Evolutionary conservation across 768 basidiomycete genomes (phyloP).

Genomic region (Boletus eberwhitei): DNA sequence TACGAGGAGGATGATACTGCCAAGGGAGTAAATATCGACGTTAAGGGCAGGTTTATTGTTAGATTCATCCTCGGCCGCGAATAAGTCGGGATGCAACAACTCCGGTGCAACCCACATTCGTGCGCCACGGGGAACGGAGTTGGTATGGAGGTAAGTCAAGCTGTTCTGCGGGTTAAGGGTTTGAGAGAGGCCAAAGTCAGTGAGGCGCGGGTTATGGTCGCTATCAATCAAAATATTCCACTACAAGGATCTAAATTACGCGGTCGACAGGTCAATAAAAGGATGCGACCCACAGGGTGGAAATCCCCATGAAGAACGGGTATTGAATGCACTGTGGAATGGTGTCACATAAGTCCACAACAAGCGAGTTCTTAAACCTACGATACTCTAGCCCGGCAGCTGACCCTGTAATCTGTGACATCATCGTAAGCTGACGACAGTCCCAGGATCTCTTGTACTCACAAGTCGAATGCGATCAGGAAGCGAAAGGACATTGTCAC

Average conservation of each 20-base stretch:
- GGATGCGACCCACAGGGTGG: neutral
- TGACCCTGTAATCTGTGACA: neutral
- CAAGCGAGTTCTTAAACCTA: neutral
- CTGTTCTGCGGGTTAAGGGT: neutral
- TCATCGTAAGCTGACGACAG: neutral
- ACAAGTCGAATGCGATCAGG: no score
- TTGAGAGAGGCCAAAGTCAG: constrained; percentile 6
- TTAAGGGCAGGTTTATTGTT: no score
- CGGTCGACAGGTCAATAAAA: neutral
- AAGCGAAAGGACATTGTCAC: neutral
- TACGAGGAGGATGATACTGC: constrained; percentile 1
- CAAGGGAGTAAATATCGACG: no score
- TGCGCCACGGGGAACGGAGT: neutral
- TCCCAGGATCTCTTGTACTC: neutral
- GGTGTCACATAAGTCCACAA: neutral
- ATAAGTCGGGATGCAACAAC: neutral
- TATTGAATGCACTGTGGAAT: neutral
- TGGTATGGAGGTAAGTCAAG: neutral
- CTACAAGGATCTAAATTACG: neutral
- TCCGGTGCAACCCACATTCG: constrained; percentile 1
- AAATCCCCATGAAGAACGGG: neutral
- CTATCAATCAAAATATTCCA: constrained; percentile 2
- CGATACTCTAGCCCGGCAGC: neutral
- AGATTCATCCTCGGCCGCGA: no score
- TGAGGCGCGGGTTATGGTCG: neutral